phyloP scores from a whole-genome alignment of 2,329 filamentous ascomycete genomes.

The Hypocreales sp. region DNA sequence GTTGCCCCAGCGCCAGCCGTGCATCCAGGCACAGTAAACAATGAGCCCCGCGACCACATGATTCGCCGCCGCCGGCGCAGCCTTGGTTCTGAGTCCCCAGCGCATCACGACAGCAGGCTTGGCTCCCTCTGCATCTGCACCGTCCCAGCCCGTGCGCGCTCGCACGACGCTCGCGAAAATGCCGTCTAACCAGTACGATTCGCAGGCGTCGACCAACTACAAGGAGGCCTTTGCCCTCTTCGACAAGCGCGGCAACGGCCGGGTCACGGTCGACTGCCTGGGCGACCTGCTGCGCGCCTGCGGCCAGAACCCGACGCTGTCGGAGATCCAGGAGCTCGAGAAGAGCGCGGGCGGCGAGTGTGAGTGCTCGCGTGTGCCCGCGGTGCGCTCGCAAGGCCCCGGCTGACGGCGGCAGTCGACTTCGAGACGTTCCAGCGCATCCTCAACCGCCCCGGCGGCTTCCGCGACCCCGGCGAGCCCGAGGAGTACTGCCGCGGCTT shows the following conservation, averaged over 20 bases:
- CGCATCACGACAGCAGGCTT: background rate
- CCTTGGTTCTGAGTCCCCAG: too few relatives aligned
- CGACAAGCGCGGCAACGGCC: slow-evolving; percentile 96
- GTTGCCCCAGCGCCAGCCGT: slow-evolving; percentile 17
- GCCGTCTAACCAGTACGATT: slow-evolving; percentile 36
- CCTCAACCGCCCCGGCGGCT: slow-evolving; percentile 92
- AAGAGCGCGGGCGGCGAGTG: slow-evolving; percentile 81
- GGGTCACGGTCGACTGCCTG: slow-evolving; percentile 71
- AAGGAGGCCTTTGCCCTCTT: slow-evolving; percentile 99
- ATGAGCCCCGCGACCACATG: slow-evolving; percentile 16
- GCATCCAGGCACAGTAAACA: slow-evolving; percentile 19
- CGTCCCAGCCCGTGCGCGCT: background rate
- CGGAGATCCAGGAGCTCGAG: slow-evolving; percentile 87
- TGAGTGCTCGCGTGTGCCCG: slow-evolving; percentile 36
- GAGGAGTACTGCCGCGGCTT: slow-evolving; percentile 98
- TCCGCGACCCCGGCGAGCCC: slow-evolving; percentile 94
- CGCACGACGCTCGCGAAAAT: slow-evolving; percentile 12
- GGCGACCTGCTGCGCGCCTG: slow-evolving; percentile 92
- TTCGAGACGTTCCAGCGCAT: slow-evolving; percentile 96
- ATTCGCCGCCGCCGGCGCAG: slow-evolving; percentile 16
- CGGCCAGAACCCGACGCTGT: slow-evolving; percentile 91
- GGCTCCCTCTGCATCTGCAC: background rate
- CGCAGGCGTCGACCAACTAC: slow-evolving; percentile 85
- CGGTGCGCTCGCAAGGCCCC: background rate
- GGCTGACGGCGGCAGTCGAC: too few relatives aligned